Conservation (phyloP, 495 filamentous ascomycete genomes). For the Tuber indicum region DNA sequence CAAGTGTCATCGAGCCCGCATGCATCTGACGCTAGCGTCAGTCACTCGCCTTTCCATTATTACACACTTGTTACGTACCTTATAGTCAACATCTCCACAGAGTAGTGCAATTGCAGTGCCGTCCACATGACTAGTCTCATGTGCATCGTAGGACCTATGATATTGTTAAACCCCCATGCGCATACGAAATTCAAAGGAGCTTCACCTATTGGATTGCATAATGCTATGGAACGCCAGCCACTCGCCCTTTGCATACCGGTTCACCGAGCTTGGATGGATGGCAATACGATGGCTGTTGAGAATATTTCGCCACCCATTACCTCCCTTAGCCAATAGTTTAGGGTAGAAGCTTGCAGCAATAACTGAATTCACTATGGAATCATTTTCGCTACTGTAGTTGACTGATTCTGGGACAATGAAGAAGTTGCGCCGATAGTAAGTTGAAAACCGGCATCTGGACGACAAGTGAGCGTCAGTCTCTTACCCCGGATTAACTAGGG, state of each 20-base stretch:
- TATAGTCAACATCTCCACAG: constrained; percentile 79
- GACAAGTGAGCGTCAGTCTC: background rate
- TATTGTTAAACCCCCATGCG: constrained; percentile 2
- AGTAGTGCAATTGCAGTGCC: constrained; percentile 74
- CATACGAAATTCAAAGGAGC: constrained; percentile 6
- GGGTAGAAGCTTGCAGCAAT: constrained; percentile 93
- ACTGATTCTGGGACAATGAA: constrained; percentile 69
- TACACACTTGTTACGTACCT: constrained; percentile 46
- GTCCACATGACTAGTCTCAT: constrained; percentile 77
- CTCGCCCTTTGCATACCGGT: constrained; percentile 57
- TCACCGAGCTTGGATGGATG: constrained; percentile 78
- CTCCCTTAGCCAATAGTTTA: constrained; percentile 77
- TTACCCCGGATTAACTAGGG: background rate
- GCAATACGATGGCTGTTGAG: constrained; percentile 82
- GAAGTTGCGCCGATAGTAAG: constrained; percentile 60
- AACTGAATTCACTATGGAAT: constrained; percentile 66
- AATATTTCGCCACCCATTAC: constrained; percentile 83
- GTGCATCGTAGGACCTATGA: constrained; percentile 68
- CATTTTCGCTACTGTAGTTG: constrained; percentile 68
- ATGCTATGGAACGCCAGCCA: constrained; percentile 93
- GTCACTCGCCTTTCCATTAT: background rate
- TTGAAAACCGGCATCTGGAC: constrained; percentile 39
- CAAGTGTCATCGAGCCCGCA: constrained; percentile 75
- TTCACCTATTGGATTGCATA: constrained; percentile 78
- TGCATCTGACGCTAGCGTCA: constrained; percentile 53